Evolutionary conservation across 345 rosid genomes (phyloP).

Genomic region (Jatropha curcas): DNA sequence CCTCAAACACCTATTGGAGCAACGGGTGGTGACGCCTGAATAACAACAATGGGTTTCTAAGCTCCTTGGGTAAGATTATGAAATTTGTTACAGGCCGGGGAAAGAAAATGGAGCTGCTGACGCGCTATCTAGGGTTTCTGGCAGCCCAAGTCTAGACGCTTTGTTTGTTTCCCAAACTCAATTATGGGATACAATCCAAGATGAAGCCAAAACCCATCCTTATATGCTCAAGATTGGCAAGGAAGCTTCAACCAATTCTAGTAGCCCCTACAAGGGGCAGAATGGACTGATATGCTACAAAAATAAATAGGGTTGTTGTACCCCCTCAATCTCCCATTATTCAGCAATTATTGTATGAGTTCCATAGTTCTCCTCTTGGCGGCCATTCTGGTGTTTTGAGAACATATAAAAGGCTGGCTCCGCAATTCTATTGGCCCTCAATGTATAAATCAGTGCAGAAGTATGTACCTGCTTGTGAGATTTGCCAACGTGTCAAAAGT

Average conservation of each 20-base stretch:
- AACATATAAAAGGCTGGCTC: slow-evolving; percentile 2
- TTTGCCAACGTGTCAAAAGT: not conserved
- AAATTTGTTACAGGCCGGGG: not conserved
- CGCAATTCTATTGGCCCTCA: not conserved
- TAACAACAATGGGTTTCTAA: not conserved
- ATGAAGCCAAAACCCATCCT: not conserved
- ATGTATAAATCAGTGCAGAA: not conserved
- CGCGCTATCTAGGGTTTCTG: too few relatives aligned
- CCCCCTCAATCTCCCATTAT: not conserved
- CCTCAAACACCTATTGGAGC: not conserved
- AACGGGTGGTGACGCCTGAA: not conserved
- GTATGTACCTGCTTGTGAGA: not conserved
- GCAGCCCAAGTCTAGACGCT: not conserved
- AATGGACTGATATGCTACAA: not conserved
- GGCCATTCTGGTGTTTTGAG: not conserved
- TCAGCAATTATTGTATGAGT: not conserved
- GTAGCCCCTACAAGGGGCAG: not conserved
- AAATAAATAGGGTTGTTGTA: not conserved
- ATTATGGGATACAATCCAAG: not conserved
- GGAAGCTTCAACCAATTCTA: not conserved
- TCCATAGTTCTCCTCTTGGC: not conserved
- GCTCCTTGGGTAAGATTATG: not conserved
- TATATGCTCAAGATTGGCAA: not conserved
- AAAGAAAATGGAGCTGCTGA: not conserved
- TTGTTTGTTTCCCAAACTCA: not conserved